Evolutionary conservation across 2,329 filamentous ascomycete genomes (phyloP).

Genomic region (Emmonsia crescens): DNA sequence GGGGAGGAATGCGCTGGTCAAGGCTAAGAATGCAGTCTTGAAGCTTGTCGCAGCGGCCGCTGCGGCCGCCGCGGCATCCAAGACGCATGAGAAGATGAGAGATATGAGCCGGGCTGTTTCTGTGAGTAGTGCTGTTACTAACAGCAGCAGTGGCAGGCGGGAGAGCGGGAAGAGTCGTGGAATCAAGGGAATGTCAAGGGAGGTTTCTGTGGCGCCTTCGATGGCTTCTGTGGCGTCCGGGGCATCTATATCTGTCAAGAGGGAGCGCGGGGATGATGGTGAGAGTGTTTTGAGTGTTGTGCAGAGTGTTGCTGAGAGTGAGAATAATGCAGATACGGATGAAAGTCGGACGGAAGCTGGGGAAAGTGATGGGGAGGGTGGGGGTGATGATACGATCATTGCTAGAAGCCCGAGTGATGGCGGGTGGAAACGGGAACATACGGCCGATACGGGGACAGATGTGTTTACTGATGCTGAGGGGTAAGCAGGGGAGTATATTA

Average conservation of each 20-base stretch:
- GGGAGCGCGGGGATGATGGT: neutral
- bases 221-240: neutral
- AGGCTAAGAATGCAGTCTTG: slow-evolving; percentile 34
- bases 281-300: neutral
- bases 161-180: neutral
- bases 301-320: neutral
- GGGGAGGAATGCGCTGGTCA: slow-evolving; percentile 35
- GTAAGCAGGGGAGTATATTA: neutral
- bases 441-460: slow-evolving; percentile 7
- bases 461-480: slow-evolving; percentile 7
- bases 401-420: neutral
- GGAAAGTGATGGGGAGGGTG: slow-evolving; percentile 8
- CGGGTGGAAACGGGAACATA: slow-evolving; percentile 1
- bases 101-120: neutral
- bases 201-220: neutral
- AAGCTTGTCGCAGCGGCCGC: slow-evolving; percentile 26
- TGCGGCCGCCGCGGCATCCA: neutral
- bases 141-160: neutral
- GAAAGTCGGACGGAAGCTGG: neutral
- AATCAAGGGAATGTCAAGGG: neutral
- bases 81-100: neutral
- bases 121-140: neutral
- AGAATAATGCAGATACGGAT: neutral
- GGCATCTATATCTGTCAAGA: neutral
- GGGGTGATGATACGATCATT: slow-evolving; percentile 12